Evolutionary conservation across 1,284 basidiomycete species (phyloP).

Genomic region (Neolentinus lepideus): DNA sequence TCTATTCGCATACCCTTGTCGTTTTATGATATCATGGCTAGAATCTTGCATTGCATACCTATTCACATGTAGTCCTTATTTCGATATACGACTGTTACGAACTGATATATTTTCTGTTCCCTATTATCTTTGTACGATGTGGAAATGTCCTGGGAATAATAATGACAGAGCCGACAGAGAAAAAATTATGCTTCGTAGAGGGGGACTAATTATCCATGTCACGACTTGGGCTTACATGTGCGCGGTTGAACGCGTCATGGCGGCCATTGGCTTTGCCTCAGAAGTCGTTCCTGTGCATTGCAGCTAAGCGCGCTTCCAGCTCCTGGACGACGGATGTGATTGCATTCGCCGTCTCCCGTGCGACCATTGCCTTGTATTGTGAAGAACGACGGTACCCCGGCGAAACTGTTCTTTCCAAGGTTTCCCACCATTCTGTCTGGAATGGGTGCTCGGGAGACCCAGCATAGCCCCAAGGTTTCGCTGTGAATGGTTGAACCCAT

Average conservation of each 20-base stretch:
- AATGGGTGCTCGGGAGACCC: slow-evolving; percentile 46
- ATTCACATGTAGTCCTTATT: background rate
- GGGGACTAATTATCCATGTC: too few relatives aligned
- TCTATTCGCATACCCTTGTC: background rate
- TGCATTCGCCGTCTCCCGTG: slow-evolving; percentile 13
- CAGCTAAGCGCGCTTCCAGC: slow-evolving; percentile 4
- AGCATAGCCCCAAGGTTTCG: slow-evolving; percentile 54
- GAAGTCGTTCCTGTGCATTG: too few relatives aligned
- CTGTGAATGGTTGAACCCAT: slow-evolving; percentile 41
- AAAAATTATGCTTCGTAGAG: too few relatives aligned
- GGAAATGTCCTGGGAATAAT: background rate
- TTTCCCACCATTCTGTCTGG: slow-evolving; percentile 39
- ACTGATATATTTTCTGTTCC: background rate
- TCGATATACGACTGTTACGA: background rate
- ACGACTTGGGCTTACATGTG: background rate
- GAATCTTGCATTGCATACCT: background rate
- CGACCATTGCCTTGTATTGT: slow-evolving; percentile 16
- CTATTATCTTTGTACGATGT: background rate
- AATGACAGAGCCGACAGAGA: background rate
- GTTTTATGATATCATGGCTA: background rate
- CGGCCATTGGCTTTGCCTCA: background rate
- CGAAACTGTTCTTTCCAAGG: slow-evolving; percentile 37
- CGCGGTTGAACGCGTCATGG: background rate
- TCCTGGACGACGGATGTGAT: background rate
- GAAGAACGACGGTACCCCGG: slow-evolving; percentile 24